Conservation (phyloP, 805 yeast genomes). For the Groenewaldozyma salmanticensis region DNA sequence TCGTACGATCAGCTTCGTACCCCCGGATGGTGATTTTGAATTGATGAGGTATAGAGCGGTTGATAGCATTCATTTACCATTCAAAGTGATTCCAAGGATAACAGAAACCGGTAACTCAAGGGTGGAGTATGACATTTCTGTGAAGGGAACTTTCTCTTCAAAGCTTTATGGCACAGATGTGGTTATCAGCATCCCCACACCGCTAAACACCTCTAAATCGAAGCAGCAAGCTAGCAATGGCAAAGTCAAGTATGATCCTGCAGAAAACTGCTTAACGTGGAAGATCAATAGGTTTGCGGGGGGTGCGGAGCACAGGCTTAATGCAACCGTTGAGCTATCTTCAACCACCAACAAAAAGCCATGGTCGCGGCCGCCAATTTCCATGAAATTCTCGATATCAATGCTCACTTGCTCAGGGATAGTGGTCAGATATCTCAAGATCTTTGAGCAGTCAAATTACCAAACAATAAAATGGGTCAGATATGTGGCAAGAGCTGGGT, state of each 20-base stretch:
- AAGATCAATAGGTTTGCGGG: slow-evolving; percentile 60
- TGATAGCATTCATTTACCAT: slow-evolving; percentile 60
- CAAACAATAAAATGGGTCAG: slow-evolving; percentile 81
- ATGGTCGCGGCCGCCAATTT: slow-evolving; percentile 72
- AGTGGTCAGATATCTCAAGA: slow-evolving; percentile 60
- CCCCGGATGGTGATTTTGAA: slow-evolving; percentile 85
- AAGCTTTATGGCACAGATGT: slow-evolving; percentile 58
- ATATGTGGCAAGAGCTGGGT: slow-evolving; percentile 65
- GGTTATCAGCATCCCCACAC: slow-evolving; percentile 56
- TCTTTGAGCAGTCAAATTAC: slow-evolving; percentile 51
- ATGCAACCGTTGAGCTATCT: slow-evolving; percentile 41
- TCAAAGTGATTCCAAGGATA: slow-evolving; percentile 50
- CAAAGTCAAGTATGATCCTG: slow-evolving; percentile 56
- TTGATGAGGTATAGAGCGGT: slow-evolving; percentile 62
- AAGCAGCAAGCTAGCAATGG: slow-evolving; percentile 44
- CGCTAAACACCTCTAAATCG: slow-evolving; percentile 45
- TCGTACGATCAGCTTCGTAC: slow-evolving; percentile 58
- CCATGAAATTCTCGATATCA: slow-evolving; percentile 54
- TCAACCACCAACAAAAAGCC: slow-evolving; percentile 23
- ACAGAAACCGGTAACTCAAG: slow-evolving; percentile 35
- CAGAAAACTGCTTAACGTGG: slow-evolving; percentile 62
- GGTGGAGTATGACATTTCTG: slow-evolving; percentile 47
- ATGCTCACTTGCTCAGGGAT: slow-evolving; percentile 75
- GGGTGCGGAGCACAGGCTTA: slow-evolving; percentile 48
- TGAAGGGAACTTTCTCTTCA: slow-evolving; percentile 47